Evolutionary conservation across 305 asterid genomes (phyloP), one percentile per base, ranked within the genome.

Genomic region (Fraxinus greggii): DNA sequence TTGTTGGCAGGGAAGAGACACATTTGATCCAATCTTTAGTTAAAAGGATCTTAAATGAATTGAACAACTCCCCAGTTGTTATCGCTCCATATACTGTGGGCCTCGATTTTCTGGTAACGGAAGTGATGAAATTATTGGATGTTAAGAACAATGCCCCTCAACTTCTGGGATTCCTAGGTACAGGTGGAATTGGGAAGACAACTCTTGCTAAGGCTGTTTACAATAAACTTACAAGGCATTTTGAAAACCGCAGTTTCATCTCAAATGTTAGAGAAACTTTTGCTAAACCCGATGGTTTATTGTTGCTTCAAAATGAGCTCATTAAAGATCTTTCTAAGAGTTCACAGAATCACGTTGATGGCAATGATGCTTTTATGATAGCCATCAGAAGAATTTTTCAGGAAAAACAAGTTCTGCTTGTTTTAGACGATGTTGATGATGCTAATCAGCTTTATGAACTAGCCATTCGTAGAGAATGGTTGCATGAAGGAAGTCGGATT

Each of bases 151-250:
- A 76, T 76, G 86, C 81, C 32, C 77, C 82, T 26, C 67, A 26
- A 48, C 80, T 83, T 38, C 35, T 87, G 51, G 88, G 88, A 76
- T 35, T 87, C 13, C 35, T 81, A 1, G 90, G 90, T 28, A 80
- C 80, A 76, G 86, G 88, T 9, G 90, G 89, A 32, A 80, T 84
- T 72, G 89, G 89, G 45, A 87, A 87, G 82, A 87, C 90, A 7
- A 87, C 90, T 42, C 87, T 87, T 45, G 85, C 88, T 73, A 83
- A 80, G 59, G 86, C 87, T 72, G 81, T 85, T 80, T 85, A 75
- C 61, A 87, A 85, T 73, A 84, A 79, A 75, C 81, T 87, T 48
- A 75, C 79, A 10, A 78, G 26, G 29, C 38, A 87, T 72, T 87
- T 83, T 51, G 77, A 79, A 63, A 9, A 23, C 70, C 85, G 88